Conservation (phyloP, 345 rosid species). For the Melaleuca quinquenervia region DNA sequence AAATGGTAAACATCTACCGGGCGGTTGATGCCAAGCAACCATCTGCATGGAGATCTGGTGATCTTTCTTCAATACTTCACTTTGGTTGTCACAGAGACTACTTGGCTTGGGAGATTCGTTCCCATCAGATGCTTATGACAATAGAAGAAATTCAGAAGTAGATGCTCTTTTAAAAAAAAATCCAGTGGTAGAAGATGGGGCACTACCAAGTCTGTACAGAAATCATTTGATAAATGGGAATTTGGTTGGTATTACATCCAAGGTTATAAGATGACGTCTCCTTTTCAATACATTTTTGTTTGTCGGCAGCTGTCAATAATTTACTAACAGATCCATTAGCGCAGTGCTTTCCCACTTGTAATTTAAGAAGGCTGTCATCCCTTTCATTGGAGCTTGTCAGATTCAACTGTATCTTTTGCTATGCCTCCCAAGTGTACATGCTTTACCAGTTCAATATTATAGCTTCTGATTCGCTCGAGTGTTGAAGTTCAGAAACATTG, state of each 20-base stretch:
- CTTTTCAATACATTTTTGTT: background rate
- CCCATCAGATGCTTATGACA: background rate
- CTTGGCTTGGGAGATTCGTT: background rate
- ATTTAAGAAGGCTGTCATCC: background rate
- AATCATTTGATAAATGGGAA: background rate
- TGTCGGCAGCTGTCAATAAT: background rate
- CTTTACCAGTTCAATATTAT: background rate
- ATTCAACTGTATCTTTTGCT: background rate
- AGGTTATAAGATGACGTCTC: background rate
- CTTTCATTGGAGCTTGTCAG: background rate
- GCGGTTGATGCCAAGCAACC: background rate
- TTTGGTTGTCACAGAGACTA: background rate
- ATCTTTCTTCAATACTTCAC: background rate
- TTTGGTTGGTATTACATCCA: background rate
- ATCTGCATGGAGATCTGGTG: background rate
- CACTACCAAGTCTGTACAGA: background rate
- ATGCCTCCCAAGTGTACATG: background rate
- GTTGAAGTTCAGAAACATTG: background rate
- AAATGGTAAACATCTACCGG: background rate
- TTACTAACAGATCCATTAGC: background rate
- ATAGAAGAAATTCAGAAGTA: background rate
- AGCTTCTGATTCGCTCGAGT: background rate
- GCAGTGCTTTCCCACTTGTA: background rate
- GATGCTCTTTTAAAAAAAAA: background rate
- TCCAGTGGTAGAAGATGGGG: background rate